Percentiles rank a stretch among this genome's conserved stretches.
Conservation (phyloP, 208 protist species). For the Crithidia mellificae region DNA sequence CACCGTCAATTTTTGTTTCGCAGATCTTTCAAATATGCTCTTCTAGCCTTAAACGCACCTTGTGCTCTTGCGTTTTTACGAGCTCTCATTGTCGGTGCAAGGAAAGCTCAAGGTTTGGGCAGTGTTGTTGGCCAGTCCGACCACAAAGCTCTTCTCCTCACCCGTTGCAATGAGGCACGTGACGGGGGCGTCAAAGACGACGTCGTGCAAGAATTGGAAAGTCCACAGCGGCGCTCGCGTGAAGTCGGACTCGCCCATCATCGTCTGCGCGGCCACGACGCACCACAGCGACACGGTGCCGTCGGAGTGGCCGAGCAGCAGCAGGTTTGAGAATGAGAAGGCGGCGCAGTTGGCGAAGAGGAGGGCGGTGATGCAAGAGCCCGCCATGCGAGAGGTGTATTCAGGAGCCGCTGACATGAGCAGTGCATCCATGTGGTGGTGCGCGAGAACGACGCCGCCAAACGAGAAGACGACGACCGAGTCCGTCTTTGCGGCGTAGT, state of each 20-base stretch:
- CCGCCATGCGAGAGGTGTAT: conserved; percentile 17
- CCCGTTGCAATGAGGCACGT: conserved; percentile 18
- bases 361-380: conserved; percentile 23
- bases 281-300: conserved; percentile 35
- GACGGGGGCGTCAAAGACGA: conserved; percentile 26
- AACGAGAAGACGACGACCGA: conserved; percentile 43
- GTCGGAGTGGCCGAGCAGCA: conserved; percentile 29
- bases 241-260: conserved; percentile 7
- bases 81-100: conserved; percentile 15
- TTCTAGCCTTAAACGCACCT: not conserved
- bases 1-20: too few species aligned
- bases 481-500: conserved; percentile 42
- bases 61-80: not conserved
- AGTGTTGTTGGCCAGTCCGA: conserved; percentile 23
- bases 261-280: conserved; percentile 23
- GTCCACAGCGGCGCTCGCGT: conserved; percentile 26
- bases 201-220: conserved; percentile 28
- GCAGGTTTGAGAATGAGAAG: conserved; percentile 25
- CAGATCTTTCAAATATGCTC: not conserved
- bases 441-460: conserved; percentile 40
- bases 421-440: conserved; percentile 29
- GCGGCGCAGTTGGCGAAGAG: conserved; percentile 31
- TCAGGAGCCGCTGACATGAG: conserved; percentile 23
- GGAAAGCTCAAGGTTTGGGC: conserved; percentile 24
- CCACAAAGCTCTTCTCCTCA: conserved; percentile 26